Evolutionary conservation across 805 yeast genomes (phyloP).

Genomic region (Suhomyces pyralidae): DNA sequence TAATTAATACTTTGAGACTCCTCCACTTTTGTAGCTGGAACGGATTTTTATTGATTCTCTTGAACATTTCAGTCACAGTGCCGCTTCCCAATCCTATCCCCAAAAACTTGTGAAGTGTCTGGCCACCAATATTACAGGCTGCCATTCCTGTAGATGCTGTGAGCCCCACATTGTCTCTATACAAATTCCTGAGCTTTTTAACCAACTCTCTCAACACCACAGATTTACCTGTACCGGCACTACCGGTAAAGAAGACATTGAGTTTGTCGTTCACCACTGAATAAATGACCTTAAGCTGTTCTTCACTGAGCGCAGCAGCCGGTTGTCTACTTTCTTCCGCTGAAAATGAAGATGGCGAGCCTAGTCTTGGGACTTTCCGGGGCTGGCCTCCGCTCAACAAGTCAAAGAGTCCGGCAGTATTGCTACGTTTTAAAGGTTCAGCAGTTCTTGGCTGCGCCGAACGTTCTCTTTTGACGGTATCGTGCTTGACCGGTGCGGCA

Average conservation of each 20-base stretch:
- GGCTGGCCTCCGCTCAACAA: neutral
- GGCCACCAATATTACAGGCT: slow-evolving; percentile 90
- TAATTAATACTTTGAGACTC: slow-evolving; percentile 62
- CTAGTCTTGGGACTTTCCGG: slow-evolving; percentile 12
- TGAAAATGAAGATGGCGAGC: slow-evolving; percentile 3
- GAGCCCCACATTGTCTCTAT: slow-evolving; percentile 64
- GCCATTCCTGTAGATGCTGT: slow-evolving; percentile 98
- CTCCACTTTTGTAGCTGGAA: slow-evolving; percentile 58
- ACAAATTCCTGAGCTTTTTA: slow-evolving; percentile 14
- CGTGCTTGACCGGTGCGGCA: neutral
- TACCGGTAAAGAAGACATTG: slow-evolving; percentile 74
- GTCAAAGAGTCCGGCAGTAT: neutral
- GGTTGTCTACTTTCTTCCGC: neutral
- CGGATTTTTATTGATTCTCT: slow-evolving; percentile 47
- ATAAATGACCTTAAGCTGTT: slow-evolving; percentile 48
- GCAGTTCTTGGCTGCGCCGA: neutral
- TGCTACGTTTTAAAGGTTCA: neutral
- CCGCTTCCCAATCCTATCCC: slow-evolving; percentile 81
- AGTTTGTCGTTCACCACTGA: slow-evolving; percentile 48
- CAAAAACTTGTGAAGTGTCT: slow-evolving; percentile 79
- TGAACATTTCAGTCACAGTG: slow-evolving; percentile 42
- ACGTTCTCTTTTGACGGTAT: neutral
- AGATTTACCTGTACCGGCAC: slow-evolving; percentile 89
- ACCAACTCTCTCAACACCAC: slow-evolving; percentile 66
- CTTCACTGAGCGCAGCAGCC: slow-evolving; percentile 26